Conservation (phyloP, 1,139 yeast genomes). For the Geotrichum citri-aurantii region DNA sequence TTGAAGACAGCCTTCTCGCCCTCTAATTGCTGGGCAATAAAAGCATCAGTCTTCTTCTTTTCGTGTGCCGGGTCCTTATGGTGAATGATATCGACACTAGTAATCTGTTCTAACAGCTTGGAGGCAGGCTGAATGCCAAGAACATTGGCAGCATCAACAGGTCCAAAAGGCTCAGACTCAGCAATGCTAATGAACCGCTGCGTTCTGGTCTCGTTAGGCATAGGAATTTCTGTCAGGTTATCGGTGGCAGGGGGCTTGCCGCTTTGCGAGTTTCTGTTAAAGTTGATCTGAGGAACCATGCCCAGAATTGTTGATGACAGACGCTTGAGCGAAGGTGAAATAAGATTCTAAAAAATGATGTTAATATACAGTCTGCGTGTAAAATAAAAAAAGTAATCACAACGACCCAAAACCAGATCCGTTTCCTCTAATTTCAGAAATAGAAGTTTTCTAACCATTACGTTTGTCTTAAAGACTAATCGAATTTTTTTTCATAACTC, state of each 20-base stretch:
- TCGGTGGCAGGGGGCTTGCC: slow-evolving; percentile 26
- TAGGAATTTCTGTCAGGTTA: slow-evolving; percentile 77
- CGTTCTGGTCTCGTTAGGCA: slow-evolving; percentile 75
- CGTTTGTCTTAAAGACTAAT: slow-evolving; percentile 19
- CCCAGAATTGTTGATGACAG: slow-evolving; percentile 61
- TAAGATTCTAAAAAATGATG: slow-evolving; percentile 20
- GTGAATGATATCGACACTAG: slow-evolving; percentile 50
- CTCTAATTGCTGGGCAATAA: slow-evolving; percentile 29
- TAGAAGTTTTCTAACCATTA: slow-evolving; percentile 16
- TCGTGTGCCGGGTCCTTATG: slow-evolving; percentile 21
- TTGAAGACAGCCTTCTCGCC: slow-evolving; percentile 54
- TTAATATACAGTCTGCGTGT: background rate
- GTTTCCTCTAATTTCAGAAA: slow-evolving; percentile 1
- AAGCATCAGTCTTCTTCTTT: slow-evolving; percentile 33
- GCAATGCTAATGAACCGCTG: slow-evolving; percentile 86
- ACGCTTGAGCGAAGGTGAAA: slow-evolving; percentile 42
- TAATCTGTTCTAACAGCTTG: slow-evolving; percentile 60
- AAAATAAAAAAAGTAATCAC: background rate
- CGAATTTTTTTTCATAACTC: slow-evolving; percentile 18
- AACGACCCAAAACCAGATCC: background rate
- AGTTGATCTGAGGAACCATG: slow-evolving; percentile 57
- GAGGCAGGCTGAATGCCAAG: slow-evolving; percentile 82
- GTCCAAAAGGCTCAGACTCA: slow-evolving; percentile 95
- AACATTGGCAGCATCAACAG: slow-evolving; percentile 88
- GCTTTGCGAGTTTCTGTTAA: slow-evolving; percentile 2